Conservation (phyloP, 1,284 basidiomycete species). For the Trichosporon asahii region DNA sequence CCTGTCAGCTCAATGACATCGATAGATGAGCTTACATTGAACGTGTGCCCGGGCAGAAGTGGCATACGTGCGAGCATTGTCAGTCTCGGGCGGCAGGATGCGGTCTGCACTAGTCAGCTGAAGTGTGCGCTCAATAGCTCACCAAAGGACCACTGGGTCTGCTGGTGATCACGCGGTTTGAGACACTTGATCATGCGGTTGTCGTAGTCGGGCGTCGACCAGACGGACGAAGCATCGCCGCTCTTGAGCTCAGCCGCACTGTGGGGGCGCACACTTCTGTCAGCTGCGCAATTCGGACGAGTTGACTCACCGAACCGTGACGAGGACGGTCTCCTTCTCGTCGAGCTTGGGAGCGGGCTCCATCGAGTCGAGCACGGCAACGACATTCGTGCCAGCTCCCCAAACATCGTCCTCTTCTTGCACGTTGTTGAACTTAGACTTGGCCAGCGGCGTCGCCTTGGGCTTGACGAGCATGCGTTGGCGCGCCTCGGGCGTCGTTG, state of each 20-base stretch:
- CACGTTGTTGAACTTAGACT: constrained; percentile 10
- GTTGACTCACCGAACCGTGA: constrained; percentile 68
- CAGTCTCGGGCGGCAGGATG: constrained; percentile 57
- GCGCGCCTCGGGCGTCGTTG: constrained; percentile 47
- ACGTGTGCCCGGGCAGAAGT: constrained; percentile 82
- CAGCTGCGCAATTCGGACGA: background rate
- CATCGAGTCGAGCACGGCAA: constrained; percentile 20
- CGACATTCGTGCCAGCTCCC: constrained; percentile 15
- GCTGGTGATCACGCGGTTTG: constrained; percentile 39
- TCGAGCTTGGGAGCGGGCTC: constrained; percentile 23
- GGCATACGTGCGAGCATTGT: constrained; percentile 77
- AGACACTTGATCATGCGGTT: constrained; percentile 42
- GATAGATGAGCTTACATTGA: constrained; percentile 49
- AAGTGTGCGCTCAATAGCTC: constrained; percentile 44
- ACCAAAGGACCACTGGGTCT: constrained; percentile 52
- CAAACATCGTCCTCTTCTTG: constrained; percentile 13
- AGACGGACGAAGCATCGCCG: constrained; percentile 33
- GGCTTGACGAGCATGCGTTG: constrained; percentile 35
- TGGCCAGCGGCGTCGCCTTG: background rate
- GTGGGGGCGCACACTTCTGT: constrained; percentile 64
- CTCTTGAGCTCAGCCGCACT: constrained; percentile 49
- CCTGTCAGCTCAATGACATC: constrained; percentile 5
- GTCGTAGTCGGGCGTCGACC: constrained; percentile 42
- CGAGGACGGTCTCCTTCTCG: constrained; percentile 71
- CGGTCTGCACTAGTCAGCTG: constrained; percentile 55